Evolutionary conservation across 768 basidiomycete genomes (phyloP), one percentile per base, ranked within the genome.

Genomic region (Saitozyma podzolica): DNA sequence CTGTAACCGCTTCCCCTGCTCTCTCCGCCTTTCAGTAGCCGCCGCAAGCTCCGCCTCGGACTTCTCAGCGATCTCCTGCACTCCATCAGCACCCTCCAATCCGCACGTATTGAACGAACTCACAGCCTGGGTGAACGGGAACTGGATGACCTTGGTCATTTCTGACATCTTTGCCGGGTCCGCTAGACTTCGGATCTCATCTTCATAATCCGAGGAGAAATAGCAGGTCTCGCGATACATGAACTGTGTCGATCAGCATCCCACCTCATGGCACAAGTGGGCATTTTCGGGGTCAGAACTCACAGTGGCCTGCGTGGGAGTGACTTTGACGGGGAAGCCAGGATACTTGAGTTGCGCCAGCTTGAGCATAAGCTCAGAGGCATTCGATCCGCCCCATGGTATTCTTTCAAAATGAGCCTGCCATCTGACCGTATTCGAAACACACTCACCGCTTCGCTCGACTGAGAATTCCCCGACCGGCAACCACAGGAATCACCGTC

Each of bases 261-360:
- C 5, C 29, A 5, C 29, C 29, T 29, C 29, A 2, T 29, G 40
- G 8, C 45, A 2, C 45, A 47, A 17, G 45, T 17, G 45, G 45
- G 45, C 40, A 19, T 41, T 58, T 49, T 1, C 1, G 45, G n/a
- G 40, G 49, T 16, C n/a, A 57, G 64, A 4, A 80, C 84, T 62
- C 77, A 94, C 92, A 13, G 85, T 88, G 6, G 92, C 86, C 70
- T 97, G 95, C 0, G 82, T 74, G 14, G 85, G 74, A 0, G 89
- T 89, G 10, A 97, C 86, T 49, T 91, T 87, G 0, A 89, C 89
- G 6, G 92, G 90, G 77, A 98, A 98, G 51, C 84, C 88, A 37
- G 95, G 89, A 75, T 98, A 96, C 79, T 98, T 99, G 42, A 98
- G 85, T 75, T 97, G 94, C 48, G 94, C 87, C 19, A 95, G 86